A percentile compares a stretch with the other conserved stretches of the same genome.
Conservation (phyloP, 257 asterid genomes). For the Catharanthus roseus region DNA sequence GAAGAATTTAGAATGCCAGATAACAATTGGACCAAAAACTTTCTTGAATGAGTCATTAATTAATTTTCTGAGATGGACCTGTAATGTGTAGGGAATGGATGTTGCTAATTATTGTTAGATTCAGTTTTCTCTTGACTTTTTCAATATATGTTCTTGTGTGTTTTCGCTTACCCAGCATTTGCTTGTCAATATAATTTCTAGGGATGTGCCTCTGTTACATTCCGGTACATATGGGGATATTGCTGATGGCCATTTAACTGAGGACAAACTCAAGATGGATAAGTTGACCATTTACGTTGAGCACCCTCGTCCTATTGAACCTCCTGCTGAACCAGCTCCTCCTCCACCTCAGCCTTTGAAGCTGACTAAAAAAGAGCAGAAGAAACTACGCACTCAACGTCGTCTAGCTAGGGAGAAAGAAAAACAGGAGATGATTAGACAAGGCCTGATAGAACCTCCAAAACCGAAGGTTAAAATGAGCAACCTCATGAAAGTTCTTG, state of each 20-base stretch:
- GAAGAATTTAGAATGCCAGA: not conserved
- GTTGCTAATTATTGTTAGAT: not conserved
- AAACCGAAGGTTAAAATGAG: conserved; percentile 92
- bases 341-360: conserved; percentile 97
- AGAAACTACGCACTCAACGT: conserved; percentile 88
- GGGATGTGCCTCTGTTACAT: conserved; percentile 72
- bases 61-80: not conserved
- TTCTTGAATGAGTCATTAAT: not conserved
- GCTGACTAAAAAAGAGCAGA: conserved; percentile 90
- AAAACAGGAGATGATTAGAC: conserved; percentile 89
- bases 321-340: conserved; percentile 81
- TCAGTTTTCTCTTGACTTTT: not conserved
- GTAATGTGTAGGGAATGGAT: not conserved
- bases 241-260: conserved; percentile 32
- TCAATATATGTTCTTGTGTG: not conserved
- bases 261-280: conserved; percentile 57
- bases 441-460: conserved; percentile 85
- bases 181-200: conserved; percentile 23
- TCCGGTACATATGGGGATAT: conserved; percentile 55
- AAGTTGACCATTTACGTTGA: conserved; percentile 72
- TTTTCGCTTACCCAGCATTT: not conserved
- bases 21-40: not conserved
- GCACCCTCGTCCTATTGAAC: conserved; percentile 91
- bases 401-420: conserved; percentile 82
- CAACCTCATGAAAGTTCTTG: conserved; percentile 94